These are phyloP conservation scores for Amanita exitialis DNA, from an alignment of 768 basidiomycete species.

Conservation along the genomic window DNA sequence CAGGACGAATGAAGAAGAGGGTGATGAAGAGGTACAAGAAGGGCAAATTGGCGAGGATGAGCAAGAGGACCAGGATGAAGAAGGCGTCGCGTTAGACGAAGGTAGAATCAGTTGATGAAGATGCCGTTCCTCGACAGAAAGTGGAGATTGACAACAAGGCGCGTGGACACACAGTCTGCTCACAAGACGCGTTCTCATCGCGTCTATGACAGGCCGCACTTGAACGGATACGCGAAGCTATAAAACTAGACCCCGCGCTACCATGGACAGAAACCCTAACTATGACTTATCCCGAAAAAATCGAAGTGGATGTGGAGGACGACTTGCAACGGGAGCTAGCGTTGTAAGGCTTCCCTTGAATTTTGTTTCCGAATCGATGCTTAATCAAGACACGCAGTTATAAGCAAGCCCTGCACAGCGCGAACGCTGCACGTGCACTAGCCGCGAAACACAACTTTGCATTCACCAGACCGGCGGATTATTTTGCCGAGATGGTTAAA, in stretches of 20 bases:
- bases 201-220: constrained; percentile 49
- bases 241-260: constrained; percentile 62
- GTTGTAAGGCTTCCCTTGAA: constrained; percentile 51
- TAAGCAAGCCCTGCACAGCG: constrained; percentile 86
- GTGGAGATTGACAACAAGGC: constrained; percentile 77
- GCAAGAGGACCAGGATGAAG: constrained; percentile 14
- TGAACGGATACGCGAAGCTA: constrained; percentile 69
- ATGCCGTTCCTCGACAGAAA: constrained; percentile 75
- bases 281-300: constrained; percentile 60
- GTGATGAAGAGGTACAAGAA: constrained; percentile 17
- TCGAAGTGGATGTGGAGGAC: constrained; percentile 72
- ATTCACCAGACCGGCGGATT: constrained; percentile 88
- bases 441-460: constrained; percentile 72
- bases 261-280: constrained; percentile 82
- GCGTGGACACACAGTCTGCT: constrained; percentile 13
- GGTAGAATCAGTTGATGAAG: constrained; percentile 65
- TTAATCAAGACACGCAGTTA: constrained; percentile 44
- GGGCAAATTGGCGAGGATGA: constrained; percentile 38
- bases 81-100: constrained; percentile 57
- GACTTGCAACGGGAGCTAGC: constrained; percentile 93
- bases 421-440: constrained; percentile 64
- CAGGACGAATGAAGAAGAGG: constrained; percentile 23
- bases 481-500: constrained; percentile 99
- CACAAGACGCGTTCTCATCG: background rate
- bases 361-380: background rate